Percentiles rank a stretch among this genome's conserved stretches.
Evolutionary conservation across 352 stramenopile genomes (phyloP).

Genomic region (Phytophthora agathidicida): DNA sequence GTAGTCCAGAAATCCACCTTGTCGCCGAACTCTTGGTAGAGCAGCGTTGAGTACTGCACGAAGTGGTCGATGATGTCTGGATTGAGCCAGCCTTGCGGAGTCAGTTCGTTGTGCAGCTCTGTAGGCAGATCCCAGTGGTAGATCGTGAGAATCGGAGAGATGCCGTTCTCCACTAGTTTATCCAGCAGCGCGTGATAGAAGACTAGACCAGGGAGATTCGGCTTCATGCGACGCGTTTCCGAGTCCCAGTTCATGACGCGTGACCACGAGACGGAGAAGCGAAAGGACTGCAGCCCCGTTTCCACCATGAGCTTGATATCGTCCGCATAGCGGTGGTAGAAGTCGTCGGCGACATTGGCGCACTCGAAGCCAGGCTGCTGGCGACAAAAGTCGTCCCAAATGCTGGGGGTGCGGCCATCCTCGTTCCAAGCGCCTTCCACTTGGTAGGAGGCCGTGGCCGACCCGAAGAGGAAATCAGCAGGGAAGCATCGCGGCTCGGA

Average conservation of each 20-base stretch:
- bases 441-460: constrained; percentile 87
- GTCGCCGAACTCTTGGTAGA: constrained; percentile 91
- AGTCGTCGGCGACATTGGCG: constrained; percentile 91
- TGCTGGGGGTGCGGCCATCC: constrained; percentile 77
- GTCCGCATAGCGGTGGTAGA: constrained; percentile 89
- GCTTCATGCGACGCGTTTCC: constrained; percentile 37
- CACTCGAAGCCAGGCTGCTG: constrained; percentile 66
- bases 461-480: constrained; percentile 73
- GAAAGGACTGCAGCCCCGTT: constrained; percentile 91
- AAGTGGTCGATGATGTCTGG: constrained; percentile 64
- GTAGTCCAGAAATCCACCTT: constrained; percentile 94
- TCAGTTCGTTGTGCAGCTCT: constrained; percentile 43
- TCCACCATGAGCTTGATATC: constrained; percentile 92
- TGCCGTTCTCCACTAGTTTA: constrained; percentile 19
- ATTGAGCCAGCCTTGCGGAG: constrained; percentile 15
- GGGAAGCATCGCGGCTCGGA: constrained; percentile 40
- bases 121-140: constrained; percentile 31
- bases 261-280: constrained; percentile 87
- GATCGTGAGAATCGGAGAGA: constrained; percentile 21
- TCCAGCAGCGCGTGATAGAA: constrained; percentile 66
- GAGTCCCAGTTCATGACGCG: constrained; percentile 84
- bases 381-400: constrained; percentile 92
- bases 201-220: constrained; percentile 82
- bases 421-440: constrained; percentile 87
- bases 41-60: constrained; percentile 88